These are phyloP conservation scores for Tylopilus orsonianus DNA, from an alignment of 1,284 basidiomycete genomes.

Conservation along the genomic window DNA sequence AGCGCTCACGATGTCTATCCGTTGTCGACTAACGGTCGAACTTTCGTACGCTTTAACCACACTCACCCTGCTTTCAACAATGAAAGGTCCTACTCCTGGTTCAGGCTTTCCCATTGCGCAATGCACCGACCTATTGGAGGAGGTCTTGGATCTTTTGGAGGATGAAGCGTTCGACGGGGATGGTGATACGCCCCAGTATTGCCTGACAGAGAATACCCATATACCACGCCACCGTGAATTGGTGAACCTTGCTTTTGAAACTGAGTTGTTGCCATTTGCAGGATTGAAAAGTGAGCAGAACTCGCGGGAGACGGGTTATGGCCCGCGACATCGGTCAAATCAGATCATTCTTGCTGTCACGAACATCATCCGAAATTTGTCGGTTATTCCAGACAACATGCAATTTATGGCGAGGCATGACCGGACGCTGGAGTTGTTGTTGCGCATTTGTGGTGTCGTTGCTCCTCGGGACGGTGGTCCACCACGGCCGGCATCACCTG, in stretches of 20 bases:
- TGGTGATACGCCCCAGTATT: constrained; percentile 40
- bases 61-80: constrained; percentile 81
- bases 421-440: constrained; percentile 63
- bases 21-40: constrained; percentile 82
- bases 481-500: constrained; percentile 49
- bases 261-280: constrained; percentile 58
- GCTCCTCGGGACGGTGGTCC: constrained; percentile 40
- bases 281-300: constrained; percentile 48
- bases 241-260: constrained; percentile 56
- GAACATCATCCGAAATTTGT: constrained; percentile 87
- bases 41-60: constrained; percentile 90
- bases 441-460: constrained; percentile 60
- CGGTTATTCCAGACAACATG: constrained; percentile 72
- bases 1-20: constrained; percentile 84
- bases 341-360: constrained; percentile 71
- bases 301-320: constrained; percentile 44
- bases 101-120: constrained; percentile 74
- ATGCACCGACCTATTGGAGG: constrained; percentile 83
- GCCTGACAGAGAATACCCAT: constrained; percentile 32
- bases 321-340: constrained; percentile 61
- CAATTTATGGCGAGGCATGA: constrained; percentile 66
- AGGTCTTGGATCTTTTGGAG: constrained; percentile 84
- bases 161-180: constrained; percentile 74
- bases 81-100: constrained; percentile 59
- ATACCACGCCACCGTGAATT: constrained; percentile 67